A percentile compares a stretch with the other conserved stretches of the same genome.
phyloP scores from a whole-genome alignment of 306 rosid species.

The Abrus precatorius region DNA sequence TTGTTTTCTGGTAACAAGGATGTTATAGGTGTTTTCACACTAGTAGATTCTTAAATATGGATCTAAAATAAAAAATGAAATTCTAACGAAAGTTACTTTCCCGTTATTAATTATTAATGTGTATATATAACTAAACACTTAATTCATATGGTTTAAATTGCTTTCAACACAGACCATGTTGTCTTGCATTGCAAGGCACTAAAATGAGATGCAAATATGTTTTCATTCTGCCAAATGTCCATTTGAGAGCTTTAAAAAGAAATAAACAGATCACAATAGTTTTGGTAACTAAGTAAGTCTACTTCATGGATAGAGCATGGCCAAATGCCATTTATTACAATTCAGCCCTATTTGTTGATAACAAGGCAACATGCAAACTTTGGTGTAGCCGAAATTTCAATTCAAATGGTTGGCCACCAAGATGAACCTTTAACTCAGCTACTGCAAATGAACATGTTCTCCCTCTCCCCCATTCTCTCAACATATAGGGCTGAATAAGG shows the following conservation, averaged over 20 bases:
- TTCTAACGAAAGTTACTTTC: constrained; percentile 27
- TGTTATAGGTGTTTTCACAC: constrained; percentile 16
- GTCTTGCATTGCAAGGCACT: background rate
- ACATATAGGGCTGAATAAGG: constrained; percentile 10
- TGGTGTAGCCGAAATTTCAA: background rate
- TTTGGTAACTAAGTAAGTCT: constrained; percentile 7
- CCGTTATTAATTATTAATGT: background rate
- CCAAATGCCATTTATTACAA: constrained; percentile 1
- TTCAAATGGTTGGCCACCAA: constrained; percentile 9
- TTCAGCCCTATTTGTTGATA: constrained; percentile 34
- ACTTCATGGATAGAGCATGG: background rate
- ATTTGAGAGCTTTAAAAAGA: background rate
- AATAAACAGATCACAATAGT: background rate
- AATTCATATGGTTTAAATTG: background rate
- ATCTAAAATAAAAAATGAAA: constrained; percentile 13
- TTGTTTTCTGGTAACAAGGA: constrained; percentile 41
- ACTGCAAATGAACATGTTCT: constrained; percentile 19
- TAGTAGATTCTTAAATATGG: constrained; percentile 22
- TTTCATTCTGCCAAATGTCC: background rate
- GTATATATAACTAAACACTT: background rate
- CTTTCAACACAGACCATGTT: background rate
- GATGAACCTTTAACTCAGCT: constrained; percentile 14
- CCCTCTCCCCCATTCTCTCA: constrained; percentile 31
- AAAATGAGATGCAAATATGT: background rate
- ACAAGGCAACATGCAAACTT: constrained; percentile 17